Evolutionary conservation across 1,284 basidiomycete genomes (phyloP).

Genomic region (Trametes pubescens): DNA sequence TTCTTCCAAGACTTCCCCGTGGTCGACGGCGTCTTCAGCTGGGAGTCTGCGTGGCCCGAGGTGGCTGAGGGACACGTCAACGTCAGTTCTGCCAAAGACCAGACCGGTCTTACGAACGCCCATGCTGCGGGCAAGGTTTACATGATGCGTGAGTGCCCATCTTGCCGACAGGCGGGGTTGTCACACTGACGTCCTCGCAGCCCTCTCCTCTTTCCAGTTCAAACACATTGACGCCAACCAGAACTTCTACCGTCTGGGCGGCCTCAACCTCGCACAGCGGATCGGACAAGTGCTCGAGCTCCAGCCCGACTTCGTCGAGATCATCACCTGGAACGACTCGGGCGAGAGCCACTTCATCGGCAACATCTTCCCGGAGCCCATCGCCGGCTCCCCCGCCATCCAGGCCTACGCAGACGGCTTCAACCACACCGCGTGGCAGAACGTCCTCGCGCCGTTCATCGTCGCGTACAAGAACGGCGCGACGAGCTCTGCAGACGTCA

Average conservation of each 20-base stretch:
- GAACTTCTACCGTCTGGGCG: constrained; percentile 30
- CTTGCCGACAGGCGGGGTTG: too few species aligned
- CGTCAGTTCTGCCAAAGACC: constrained; percentile 26
- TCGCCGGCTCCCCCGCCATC: constrained; percentile 68
- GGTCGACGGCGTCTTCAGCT: constrained; percentile 27
- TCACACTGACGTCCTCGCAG: neutral
- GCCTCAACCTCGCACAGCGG: constrained; percentile 25
- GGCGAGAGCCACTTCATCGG: constrained; percentile 50
- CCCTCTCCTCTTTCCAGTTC: constrained; percentile 28
- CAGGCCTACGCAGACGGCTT: constrained; percentile 46
- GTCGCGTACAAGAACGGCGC: constrained; percentile 23
- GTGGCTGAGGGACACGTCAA: constrained; percentile 23
- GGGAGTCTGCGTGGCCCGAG: constrained; percentile 29
- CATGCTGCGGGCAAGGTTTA: constrained; percentile 23
- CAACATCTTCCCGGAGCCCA: constrained; percentile 47
- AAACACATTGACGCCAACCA: constrained; percentile 27
- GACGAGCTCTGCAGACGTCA: constrained; percentile 15
- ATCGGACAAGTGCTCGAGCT: constrained; percentile 25
- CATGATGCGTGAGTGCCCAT: constrained; percentile 23
- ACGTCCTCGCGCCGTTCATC: constrained; percentile 29
- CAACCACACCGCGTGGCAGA: constrained; percentile 39
- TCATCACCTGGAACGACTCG: constrained; percentile 48
- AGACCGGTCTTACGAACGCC: constrained; percentile 17
- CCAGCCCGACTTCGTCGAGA: constrained; percentile 54
- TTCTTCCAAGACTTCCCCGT: constrained; percentile 25